Evolutionary conservation across 169 alveolate genomes (phyloP).

Genomic region (Plasmodium yoelii): DNA sequence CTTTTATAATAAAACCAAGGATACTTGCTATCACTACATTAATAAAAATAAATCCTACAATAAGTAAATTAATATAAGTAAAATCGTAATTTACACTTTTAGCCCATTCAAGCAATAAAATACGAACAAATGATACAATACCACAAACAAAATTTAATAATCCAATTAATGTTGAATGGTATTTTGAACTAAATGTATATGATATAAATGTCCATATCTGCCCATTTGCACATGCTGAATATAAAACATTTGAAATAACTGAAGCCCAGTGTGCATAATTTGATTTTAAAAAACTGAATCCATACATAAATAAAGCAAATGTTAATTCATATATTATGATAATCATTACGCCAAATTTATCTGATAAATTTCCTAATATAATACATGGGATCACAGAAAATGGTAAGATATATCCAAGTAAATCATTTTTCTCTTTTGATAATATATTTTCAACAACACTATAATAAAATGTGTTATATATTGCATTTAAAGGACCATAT

Average conservation of each 20-base stretch:
- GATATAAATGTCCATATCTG: constrained; percentile 79
- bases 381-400: constrained; percentile 76
- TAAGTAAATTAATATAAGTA: constrained; percentile 54
- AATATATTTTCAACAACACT: constrained; percentile 69
- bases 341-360: constrained; percentile 76
- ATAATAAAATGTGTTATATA: constrained; percentile 56
- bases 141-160: constrained; percentile 78
- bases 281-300: constrained; percentile 35
- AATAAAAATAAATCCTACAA: constrained; percentile 21
- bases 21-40: constrained; percentile 8
- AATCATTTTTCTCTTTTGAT: constrained; percentile 58
- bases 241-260: constrained; percentile 71
- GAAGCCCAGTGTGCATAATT: constrained; percentile 61
- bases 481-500: constrained; percentile 74
- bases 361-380: constrained; percentile 71
- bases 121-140: constrained; percentile 54
- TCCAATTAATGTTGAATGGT: constrained; percentile 78
- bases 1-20: constrained; percentile 18
- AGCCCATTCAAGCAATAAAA: constrained; percentile 61
- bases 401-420: constrained; percentile 71
- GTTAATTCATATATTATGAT: constrained; percentile 75
- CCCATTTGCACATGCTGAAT: constrained; percentile 76
- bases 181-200: constrained; percentile 79
- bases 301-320: constrained; percentile 53
- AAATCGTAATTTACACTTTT: constrained; percentile 51